Conservation (phyloP, 768 basidiomycete species). For the Tylopilus rubrobrunneus region DNA sequence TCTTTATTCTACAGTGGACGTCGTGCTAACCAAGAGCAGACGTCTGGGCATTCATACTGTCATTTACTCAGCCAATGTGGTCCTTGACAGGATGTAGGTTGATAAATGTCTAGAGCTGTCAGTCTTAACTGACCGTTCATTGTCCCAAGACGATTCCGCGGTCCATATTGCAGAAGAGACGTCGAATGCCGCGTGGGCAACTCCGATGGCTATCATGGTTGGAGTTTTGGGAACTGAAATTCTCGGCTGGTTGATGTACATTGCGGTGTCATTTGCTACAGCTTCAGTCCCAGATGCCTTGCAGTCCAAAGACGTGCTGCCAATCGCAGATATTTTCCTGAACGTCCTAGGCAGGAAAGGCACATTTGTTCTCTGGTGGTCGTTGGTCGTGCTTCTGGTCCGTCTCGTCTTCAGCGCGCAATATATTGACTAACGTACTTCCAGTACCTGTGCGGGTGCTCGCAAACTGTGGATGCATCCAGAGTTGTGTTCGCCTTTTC, state of each 20-base stretch:
- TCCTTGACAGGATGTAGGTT: constrained; percentile 15
- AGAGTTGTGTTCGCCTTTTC: constrained; percentile 45
- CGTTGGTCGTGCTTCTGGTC: constrained; percentile 42
- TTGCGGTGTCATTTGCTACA: constrained; percentile 43
- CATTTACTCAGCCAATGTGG: constrained; percentile 28
- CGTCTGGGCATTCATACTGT: constrained; percentile 23
- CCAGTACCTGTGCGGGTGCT: constrained; percentile 42
- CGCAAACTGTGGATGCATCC: constrained; percentile 45
- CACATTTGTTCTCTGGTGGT: constrained; percentile 42
- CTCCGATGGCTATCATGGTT: constrained; percentile 43
- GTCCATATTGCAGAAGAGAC: constrained; percentile 47
- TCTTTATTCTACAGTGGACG: not conserved
- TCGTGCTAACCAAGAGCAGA: not conserved
- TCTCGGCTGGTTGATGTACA: constrained; percentile 41
- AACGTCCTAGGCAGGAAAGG: constrained; percentile 38
- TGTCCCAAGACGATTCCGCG: constrained; percentile 40
- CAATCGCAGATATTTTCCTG: constrained; percentile 40
- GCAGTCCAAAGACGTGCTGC: constrained; percentile 30
- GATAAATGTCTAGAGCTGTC: not conserved
- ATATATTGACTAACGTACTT: constrained; percentile 1
- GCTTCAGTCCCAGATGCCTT: constrained; percentile 35
- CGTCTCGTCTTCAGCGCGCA: not conserved
- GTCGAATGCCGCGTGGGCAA: constrained; percentile 38
- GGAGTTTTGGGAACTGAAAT: constrained; percentile 38
- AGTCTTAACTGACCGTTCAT: no score